Evolutionary conservation across 177 flowering plant genomes (phyloP), one percentile per base, ranked within the genome.

Genomic region (Vitis hybrid): DNA sequence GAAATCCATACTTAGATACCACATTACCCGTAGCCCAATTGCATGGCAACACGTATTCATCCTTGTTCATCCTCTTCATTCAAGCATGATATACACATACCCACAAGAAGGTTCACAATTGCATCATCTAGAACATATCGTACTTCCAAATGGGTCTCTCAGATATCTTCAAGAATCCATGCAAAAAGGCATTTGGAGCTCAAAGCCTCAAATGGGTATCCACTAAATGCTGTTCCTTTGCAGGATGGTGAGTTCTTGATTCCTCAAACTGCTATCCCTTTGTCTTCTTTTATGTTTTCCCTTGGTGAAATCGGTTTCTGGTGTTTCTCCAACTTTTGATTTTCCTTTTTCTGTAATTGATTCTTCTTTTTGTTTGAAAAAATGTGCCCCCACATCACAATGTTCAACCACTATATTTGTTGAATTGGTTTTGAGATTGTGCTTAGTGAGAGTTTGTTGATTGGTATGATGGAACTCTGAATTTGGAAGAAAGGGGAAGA

Each of bases 171-270:
- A 5, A 71, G 71, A 78, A 66, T 50, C 31, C 63, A 34, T 16
- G 49, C 29, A 1, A 73, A 74, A 57, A 83, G 63, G 58, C 79
- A 73, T 13, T 77, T 83, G 68, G 76, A 75, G 66, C 79, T 82
- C 66, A 81, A 85, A 59, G 83, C 84, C 76, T 79, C 91, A 59
- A 90, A 87, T 87, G 96, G 93, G 84, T 70, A 68, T 63, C 77
- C 83, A 8, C 67, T 73, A 15, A 81, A 79, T 68, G 76, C 77
- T 51, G 78, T 78, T 59, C 78, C 81, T 71, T 71, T 71, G 61
- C 80, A 79, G 34, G 78, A 78, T 67, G 82, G 86, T 82, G 48
- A 68, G 73, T 66, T 76, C 54, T 56, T 71, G 61, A 4, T 61
- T 51, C 18, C 52, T 63, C 48, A 16, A 26, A 58, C 9, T 39